These are phyloP conservation scores for Aspergillus transmontanensis DNA, from an alignment of 2,329 filamentous ascomycete species.

Conservation along the genomic window DNA sequence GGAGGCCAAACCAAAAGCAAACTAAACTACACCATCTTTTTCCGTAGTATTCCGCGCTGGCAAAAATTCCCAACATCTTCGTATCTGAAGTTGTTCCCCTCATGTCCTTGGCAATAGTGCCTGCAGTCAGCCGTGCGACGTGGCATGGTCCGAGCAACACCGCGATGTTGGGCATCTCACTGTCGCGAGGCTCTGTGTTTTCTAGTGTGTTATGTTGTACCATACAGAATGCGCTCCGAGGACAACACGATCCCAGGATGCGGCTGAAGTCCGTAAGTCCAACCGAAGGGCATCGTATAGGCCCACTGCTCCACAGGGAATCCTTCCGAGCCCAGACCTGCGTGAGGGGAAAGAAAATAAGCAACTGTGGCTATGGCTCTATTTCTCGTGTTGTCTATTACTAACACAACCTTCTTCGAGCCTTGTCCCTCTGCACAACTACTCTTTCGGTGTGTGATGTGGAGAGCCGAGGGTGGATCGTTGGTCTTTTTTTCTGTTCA, in stretches of 20 bases:
- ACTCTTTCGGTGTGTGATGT: background rate
- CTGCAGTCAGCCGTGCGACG: background rate
- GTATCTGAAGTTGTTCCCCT: background rate
- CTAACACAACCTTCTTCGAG: background rate
- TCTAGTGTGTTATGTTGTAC: background rate
- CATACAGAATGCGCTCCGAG: background rate
- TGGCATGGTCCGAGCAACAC: background rate
- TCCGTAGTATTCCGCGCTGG: background rate
- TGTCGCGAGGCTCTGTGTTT: background rate
- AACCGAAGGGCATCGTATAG: background rate
- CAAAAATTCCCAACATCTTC: background rate
- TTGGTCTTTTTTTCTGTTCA: background rate
- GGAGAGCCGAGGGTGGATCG: background rate
- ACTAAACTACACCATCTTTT: background rate
- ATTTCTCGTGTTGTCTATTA: background rate
- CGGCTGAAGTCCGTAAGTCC: background rate
- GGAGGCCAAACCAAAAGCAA: background rate
- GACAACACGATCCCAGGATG: background rate
- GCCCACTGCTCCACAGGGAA: background rate
- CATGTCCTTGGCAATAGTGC: background rate
- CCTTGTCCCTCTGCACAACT: background rate
- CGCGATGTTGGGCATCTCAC: background rate
- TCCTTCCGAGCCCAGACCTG: background rate
- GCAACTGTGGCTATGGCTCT: background rate
- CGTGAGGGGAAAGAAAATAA: background rate